Evolutionary conservation across 2,329 filamentous ascomycete genomes (phyloP), one percentile per base, ranked within the genome.

Genomic region (Hymenoscyphus linearis): DNA sequence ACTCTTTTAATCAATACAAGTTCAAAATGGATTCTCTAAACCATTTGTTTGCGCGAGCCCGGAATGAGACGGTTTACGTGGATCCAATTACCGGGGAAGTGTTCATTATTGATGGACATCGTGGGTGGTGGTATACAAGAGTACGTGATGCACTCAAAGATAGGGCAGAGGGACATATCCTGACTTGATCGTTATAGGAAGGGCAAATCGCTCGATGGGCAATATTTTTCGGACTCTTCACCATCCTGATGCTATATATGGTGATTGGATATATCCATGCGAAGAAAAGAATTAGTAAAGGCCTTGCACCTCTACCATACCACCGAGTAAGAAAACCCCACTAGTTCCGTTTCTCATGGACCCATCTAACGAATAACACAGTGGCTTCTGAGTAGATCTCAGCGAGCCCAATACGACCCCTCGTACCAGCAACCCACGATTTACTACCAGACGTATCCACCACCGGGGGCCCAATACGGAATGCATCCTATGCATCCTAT

Each of bases 221-320:
- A 54, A 76, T 93, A 62, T 58, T 58, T n/a, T 53, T 53, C 31
- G 50, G 50, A 6, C 84, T 93, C 70, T 81, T 83, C 63, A 76
- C 78, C 64, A 72, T 93, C 66, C 77, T 90, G 69, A 72, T 84
- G 58, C 68, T 79, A 50, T 91, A 86, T 79, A 78, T 92, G 69
- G 66, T 90, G 59, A 79, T 84, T 62, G 89, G 88, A 63, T 88
- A 89, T 73, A 75, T 83, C 54, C 90, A 93, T 74, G 90, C 89
- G 53, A 84, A 84, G 72, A 76, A 76, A 53, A 81, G 90, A 54
- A 78, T 93, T 65, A 79, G 77, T 63, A 87, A 85, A 72, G 89
- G 89, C 1, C 77, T 85, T 40, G 77, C 79, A 18, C 87, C 89
- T 16, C 75, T 92, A 37, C 75, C 74, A 64, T 93, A 93, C 71